phyloP scores from a whole-genome alignment of 768 basidiomycete species.

The Podaxis sp. region DNA sequence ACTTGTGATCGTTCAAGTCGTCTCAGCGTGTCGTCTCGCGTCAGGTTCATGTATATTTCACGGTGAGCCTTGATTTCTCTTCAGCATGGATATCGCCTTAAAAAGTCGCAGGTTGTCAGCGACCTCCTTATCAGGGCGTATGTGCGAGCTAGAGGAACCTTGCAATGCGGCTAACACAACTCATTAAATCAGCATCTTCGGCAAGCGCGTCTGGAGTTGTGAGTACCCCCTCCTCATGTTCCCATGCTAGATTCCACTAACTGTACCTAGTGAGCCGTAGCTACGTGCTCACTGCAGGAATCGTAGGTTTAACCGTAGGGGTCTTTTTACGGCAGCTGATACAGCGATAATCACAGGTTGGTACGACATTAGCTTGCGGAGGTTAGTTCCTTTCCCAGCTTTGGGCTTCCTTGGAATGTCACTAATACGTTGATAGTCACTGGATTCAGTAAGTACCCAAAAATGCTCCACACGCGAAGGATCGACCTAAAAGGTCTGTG shows the following conservation, averaged over 20 bases:
- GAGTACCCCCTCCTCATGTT: neutral
- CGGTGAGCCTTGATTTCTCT: slow-evolving; percentile 16
- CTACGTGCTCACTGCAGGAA: slow-evolving; percentile 4
- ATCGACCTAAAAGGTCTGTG: neutral
- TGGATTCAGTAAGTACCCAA: neutral
- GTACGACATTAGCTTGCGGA: slow-evolving; percentile 1
- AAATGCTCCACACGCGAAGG: neutral
- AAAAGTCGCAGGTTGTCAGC: slow-evolving; percentile 17
- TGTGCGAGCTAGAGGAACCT: neutral
- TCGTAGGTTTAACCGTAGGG: neutral
- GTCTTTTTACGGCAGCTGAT: neutral
- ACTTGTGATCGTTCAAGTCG: neutral
- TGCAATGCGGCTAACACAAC: neutral
- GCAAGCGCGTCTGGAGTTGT: slow-evolving; percentile 21
- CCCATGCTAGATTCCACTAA: neutral
- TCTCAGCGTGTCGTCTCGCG: neutral
- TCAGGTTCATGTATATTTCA: slow-evolving; percentile 20
- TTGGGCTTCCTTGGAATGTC: neutral
- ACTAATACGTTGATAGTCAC: neutral
- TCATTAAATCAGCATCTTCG: slow-evolving; percentile 18
- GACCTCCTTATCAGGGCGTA: slow-evolving; percentile 23
- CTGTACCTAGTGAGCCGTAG: slow-evolving; percentile 18
- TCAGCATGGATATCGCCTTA: neutral
- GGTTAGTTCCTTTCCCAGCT: slow-evolving; percentile 3
- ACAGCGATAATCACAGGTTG: neutral